Evolutionary conservation across 768 basidiomycete species (phyloP).

Genomic region (Pisolithus albus): DNA sequence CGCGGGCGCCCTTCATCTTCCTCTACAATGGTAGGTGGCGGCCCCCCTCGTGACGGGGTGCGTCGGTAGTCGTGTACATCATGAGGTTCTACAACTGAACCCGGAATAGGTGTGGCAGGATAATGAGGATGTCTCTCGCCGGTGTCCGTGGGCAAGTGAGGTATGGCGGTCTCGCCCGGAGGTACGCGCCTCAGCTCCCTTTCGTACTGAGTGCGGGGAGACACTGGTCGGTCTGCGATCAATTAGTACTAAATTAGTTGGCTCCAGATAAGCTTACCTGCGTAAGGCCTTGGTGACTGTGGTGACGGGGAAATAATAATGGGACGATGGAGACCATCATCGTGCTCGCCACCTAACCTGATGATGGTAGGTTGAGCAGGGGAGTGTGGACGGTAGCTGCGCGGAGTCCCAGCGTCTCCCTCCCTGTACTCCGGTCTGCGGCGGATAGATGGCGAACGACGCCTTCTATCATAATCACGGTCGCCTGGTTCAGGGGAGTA

Average conservation of each 20-base stretch:
- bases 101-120: not conserved
- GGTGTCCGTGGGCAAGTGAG: slow-evolving; percentile 8
- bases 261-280: slow-evolving; percentile 11
- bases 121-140: not conserved
- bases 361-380: slow-evolving; percentile 25
- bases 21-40: slow-evolving; percentile 10
- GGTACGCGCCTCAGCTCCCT: slow-evolving; percentile 6
- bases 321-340: not conserved
- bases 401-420: slow-evolving; percentile 1
- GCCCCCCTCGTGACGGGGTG: slow-evolving; percentile 11
- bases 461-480: slow-evolving; percentile 11
- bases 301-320: slow-evolving; percentile 2
- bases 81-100: not conserved
- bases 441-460: slow-evolving; percentile 3
- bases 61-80: slow-evolving; percentile 4
- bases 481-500: slow-evolving; percentile 7
- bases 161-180: slow-evolving; percentile 9
- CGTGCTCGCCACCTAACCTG: slow-evolving; percentile 16
- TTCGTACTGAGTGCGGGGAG: slow-evolving; percentile 5
- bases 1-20: slow-evolving; percentile 14
- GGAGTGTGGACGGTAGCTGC: slow-evolving; percentile 11
- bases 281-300: not conserved
- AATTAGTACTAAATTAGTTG: slow-evolving; percentile 1
- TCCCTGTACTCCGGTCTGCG: slow-evolving; percentile 12
- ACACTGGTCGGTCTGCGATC: slow-evolving; percentile 12